phyloP scores from a whole-genome alignment of 805 yeast species.

The Isabelozyma gotoi region DNA sequence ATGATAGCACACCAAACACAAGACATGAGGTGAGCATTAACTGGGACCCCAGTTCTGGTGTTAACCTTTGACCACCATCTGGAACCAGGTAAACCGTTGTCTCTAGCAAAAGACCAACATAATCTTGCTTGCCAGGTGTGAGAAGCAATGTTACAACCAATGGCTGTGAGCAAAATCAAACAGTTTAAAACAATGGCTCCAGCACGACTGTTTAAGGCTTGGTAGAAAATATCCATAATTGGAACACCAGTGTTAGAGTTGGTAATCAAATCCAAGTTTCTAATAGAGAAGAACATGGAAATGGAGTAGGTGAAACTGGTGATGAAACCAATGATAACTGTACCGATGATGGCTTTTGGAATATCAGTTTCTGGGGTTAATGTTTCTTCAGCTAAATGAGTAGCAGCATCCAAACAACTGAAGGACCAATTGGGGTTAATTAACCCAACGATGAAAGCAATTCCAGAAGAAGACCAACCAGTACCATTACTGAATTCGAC shows the following conservation, averaged over 20 bases:
- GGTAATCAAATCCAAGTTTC: conserved; percentile 48
- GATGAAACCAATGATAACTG: conserved; percentile 64
- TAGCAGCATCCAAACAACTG: conserved; percentile 67
- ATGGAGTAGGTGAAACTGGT: conserved; percentile 55
- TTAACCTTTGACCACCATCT: conserved; percentile 50
- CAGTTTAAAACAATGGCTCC: conserved; percentile 56
- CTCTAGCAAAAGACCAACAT: conserved; percentile 69
- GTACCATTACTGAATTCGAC: conserved; percentile 52
- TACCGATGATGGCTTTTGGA: conserved; percentile 61
- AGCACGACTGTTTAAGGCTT: conserved; percentile 50
- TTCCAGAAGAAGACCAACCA: conserved; percentile 59
- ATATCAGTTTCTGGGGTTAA: conserved; percentile 56
- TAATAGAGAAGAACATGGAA: conserved; percentile 59
- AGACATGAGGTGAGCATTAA: conserved; percentile 58
- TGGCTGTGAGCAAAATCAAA: conserved; percentile 51
- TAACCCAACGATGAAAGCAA: conserved; percentile 69
- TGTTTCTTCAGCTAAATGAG: conserved; percentile 71
- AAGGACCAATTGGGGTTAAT: conserved; percentile 72
- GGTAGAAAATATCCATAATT: conserved; percentile 60
- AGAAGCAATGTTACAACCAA: conserved; percentile 58
- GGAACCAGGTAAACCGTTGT: conserved; percentile 60
- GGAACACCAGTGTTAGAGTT: conserved; percentile 60
- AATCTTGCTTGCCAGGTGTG: conserved; percentile 71
- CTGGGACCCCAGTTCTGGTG: conserved; percentile 50
- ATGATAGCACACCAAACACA: conserved; percentile 51